Conservation (phyloP, 225 moss, liverwort and hornwort genomes). For the Marchantia polymorpha region DNA sequence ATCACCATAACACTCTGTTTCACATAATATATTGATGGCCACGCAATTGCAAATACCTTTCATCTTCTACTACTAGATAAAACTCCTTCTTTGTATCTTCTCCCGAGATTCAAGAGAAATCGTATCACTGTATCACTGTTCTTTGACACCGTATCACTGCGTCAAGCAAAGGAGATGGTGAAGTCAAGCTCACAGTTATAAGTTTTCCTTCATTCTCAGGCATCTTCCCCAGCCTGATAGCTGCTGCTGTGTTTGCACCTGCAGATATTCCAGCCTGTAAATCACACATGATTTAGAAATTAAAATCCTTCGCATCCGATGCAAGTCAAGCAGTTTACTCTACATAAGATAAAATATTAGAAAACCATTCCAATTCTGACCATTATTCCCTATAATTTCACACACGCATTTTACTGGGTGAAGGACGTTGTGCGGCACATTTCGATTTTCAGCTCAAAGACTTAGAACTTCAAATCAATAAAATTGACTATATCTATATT, state of each 20-base stretch:
- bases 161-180: background rate
- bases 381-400: background rate
- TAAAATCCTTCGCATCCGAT: too few species aligned
- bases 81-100: too few species aligned
- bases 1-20: background rate
- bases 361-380: background rate
- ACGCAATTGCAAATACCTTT: too few species aligned
- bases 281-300: background rate
- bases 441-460: too few species aligned
- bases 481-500: too few species aligned
- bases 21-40: background rate
- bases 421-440: too few species aligned
- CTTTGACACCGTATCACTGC: background rate
- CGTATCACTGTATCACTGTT: too few species aligned
- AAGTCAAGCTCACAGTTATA: conserved; percentile 22
- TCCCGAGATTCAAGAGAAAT: background rate
- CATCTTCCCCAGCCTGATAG: conserved; percentile 27
- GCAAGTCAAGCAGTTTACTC: too few species aligned
- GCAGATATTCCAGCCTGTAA: conserved; percentile 37
- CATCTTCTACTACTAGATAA: too few species aligned
- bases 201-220: conserved; percentile 42
- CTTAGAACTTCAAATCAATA: too few species aligned
- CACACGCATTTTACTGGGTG: too few species aligned
- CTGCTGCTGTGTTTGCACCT: conserved; percentile 30
- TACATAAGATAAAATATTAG: too few species aligned